Conservation (phyloP, 2,329 filamentous ascomycete species). For the Epichloe festucae region DNA sequence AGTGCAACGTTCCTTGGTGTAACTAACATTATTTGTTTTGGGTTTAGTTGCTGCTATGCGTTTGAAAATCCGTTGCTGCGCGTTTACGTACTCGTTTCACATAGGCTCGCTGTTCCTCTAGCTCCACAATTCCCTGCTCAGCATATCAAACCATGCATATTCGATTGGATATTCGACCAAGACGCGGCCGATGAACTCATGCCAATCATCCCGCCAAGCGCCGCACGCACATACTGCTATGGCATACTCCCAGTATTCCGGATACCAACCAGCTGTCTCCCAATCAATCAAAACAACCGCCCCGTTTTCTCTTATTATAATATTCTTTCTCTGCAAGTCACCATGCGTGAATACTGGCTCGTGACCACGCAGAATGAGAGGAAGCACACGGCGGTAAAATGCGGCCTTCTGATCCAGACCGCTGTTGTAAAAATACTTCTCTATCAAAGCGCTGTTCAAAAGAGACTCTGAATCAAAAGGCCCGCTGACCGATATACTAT, state of each 20-base stretch:
- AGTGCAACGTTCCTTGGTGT: too few species aligned
- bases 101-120: too few species aligned
- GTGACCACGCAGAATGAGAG: not conserved
- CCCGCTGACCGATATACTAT: not conserved
- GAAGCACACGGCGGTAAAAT: conserved; percentile 22
- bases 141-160: not conserved
- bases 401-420: not conserved
- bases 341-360: conserved; percentile 1
- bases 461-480: not conserved
- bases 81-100: too few species aligned
- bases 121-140: not conserved
- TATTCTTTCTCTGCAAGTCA: conserved; percentile 4
- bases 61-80: too few species aligned
- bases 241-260: not conserved
- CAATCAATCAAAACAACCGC: conserved; percentile 1
- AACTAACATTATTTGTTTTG: too few species aligned
- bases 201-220: not conserved
- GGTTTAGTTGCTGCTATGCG: too few species aligned
- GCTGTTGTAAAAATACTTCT: not conserved
- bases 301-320: not conserved
- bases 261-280: not conserved
- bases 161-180: not conserved
- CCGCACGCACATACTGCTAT: not conserved
- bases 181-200: not conserved
- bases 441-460: not conserved